Conservation (phyloP, 768 basidiomycete genomes). For the Suillus subluteus region DNA sequence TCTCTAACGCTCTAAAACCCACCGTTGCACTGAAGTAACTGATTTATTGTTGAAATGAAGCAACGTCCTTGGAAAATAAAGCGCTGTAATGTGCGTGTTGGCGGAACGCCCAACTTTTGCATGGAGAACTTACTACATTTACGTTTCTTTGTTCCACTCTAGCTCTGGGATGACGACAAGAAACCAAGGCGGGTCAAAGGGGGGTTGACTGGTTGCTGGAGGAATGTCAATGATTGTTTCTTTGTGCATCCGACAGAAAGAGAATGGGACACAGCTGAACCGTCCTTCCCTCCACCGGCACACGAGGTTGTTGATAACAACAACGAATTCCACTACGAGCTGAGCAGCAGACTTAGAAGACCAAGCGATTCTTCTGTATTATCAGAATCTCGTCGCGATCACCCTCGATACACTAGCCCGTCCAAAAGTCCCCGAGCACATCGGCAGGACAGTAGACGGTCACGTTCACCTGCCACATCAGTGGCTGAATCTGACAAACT, state of each 20-base stretch:
- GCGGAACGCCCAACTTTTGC: background rate
- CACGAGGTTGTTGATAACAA: constrained; percentile 25
- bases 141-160: background rate
- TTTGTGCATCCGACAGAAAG: constrained; percentile 38
- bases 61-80: constrained; percentile 20
- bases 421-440: constrained; percentile 11
- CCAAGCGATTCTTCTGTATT: constrained; percentile 1
- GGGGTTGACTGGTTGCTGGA: constrained; percentile 26
- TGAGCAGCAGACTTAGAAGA: constrained; percentile 15
- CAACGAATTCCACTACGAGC: constrained; percentile 26
- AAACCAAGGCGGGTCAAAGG: constrained; percentile 24
- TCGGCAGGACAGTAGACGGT: constrained; percentile 18
- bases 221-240: constrained; percentile 25
- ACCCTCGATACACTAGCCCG: background rate
- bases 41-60: background rate
- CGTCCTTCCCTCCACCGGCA: constrained; percentile 29
- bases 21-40: background rate
- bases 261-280: constrained; percentile 33
- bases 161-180: constrained; percentile 36
- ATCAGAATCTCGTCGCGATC: constrained; percentile 18
- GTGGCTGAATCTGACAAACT: constrained; percentile 27
- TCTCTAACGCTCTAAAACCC: background rate
- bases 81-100: constrained; percentile 34
- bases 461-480: constrained; percentile 30
- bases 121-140: background rate